Conservation (phyloP, 169 alveolate species). For the Theileria parva region DNA sequence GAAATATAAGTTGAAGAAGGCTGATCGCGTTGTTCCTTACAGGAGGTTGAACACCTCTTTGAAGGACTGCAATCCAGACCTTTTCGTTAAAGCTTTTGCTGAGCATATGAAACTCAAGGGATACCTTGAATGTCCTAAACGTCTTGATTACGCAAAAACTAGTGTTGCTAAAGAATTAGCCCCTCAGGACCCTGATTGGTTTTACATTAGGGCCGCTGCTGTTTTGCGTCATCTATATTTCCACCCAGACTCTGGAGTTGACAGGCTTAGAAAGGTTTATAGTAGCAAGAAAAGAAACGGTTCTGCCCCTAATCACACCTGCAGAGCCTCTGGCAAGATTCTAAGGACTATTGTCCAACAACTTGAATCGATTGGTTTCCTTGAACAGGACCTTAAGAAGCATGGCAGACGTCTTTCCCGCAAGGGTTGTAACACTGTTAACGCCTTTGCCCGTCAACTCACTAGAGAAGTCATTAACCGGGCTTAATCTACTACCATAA, state of each 20-base stretch:
- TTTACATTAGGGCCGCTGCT: slow-evolving; percentile 95
- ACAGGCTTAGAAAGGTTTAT: slow-evolving; percentile 88
- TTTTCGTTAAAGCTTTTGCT: slow-evolving; percentile 92
- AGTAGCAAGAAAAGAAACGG: slow-evolving; percentile 92
- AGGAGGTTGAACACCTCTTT: slow-evolving; percentile 78
- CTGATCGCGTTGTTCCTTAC: slow-evolving; percentile 73
- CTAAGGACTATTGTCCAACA: slow-evolving; percentile 92
- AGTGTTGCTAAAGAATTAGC: slow-evolving; percentile 92
- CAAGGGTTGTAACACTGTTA: slow-evolving; percentile 81
- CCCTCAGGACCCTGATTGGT: slow-evolving; percentile 96
- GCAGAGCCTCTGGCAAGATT: slow-evolving; percentile 92
- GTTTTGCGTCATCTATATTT: slow-evolving; percentile 91
- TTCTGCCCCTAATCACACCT: slow-evolving; percentile 87
- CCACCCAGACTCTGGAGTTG: slow-evolving; percentile 92
- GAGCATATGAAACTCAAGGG: slow-evolving; percentile 91
- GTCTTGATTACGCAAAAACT: slow-evolving; percentile 94
- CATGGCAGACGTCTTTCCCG: slow-evolving; percentile 81
- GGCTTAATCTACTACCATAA: background rate
- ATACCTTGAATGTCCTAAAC: slow-evolving; percentile 92
- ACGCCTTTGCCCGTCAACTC: slow-evolving; percentile 82
- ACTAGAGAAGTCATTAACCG: slow-evolving; percentile 64
- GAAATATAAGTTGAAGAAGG: slow-evolving; percentile 49
- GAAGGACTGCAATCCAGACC: slow-evolving; percentile 94
- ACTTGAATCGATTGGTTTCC: slow-evolving; percentile 89
- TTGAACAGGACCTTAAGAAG: slow-evolving; percentile 89